phyloP scores from a whole-genome alignment of 306 rosid species.

The Rosa chinensis region DNA sequence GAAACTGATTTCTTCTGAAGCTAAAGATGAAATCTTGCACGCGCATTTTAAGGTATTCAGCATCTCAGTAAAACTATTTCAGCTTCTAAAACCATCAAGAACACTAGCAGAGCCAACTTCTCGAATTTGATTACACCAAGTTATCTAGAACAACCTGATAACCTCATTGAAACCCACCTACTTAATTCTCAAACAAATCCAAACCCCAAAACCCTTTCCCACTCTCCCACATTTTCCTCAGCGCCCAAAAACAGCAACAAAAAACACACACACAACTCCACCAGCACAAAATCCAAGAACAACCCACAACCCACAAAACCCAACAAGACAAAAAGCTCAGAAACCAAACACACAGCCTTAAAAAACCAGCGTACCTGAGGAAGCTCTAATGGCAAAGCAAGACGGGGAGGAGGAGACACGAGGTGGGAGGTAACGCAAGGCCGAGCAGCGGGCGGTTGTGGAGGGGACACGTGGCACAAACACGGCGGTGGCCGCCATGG shows the following conservation, averaged over 20 bases:
- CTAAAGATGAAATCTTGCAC: not conserved
- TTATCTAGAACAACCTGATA: not conserved
- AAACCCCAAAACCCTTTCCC: not conserved
- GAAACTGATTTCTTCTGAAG: not conserved
- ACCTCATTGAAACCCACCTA: not conserved
- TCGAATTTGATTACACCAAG: not conserved
- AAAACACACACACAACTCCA: not conserved
- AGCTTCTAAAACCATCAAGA: not conserved
- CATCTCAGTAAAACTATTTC: conserved; percentile 4
- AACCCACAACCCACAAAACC: not conserved
- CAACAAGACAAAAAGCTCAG: not conserved
- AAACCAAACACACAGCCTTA: not conserved
- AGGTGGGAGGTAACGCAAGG: conserved; percentile 72
- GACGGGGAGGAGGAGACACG: conserved; percentile 53
- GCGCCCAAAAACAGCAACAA: not conserved
- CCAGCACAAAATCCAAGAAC: not conserved
- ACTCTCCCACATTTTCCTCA: conserved; percentile 17
- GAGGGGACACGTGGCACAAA: conserved; percentile 40
- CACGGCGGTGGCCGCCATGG: conserved; percentile 60
- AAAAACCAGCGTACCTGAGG: conserved; percentile 44
- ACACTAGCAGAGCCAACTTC: not conserved
- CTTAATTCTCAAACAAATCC: not conserved
- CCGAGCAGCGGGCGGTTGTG: conserved; percentile 55
- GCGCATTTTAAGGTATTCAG: not conserved
- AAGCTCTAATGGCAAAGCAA: conserved; percentile 42